Conservation (phyloP, 2,329 filamentous ascomycete genomes). For the Microcyclospora pomicola region DNA sequence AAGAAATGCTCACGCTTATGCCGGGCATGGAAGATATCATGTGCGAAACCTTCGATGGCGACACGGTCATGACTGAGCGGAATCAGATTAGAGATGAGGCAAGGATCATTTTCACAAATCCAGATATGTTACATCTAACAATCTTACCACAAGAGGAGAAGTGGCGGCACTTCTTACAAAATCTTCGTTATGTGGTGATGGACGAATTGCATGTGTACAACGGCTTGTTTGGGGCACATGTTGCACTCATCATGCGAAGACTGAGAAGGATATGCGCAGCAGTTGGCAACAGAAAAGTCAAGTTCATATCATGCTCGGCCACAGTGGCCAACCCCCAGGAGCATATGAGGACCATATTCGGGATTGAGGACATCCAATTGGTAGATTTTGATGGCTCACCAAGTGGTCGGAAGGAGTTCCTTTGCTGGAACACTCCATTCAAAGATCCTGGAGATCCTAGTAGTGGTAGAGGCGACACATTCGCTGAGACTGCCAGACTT, state of each 20-base stretch:
- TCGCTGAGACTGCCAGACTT: conserved; percentile 73
- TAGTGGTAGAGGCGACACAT: conserved; percentile 70
- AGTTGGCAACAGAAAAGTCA: conserved; percentile 70
- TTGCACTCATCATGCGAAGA: conserved; percentile 87
- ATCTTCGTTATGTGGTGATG: conserved; percentile 76
- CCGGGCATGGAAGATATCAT: conserved; percentile 58
- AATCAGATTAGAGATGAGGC: conserved; percentile 75
- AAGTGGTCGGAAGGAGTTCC: conserved; percentile 80
- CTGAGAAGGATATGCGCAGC: conserved; percentile 78
- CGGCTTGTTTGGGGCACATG: conserved; percentile 82
- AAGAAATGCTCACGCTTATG: conserved; percentile 72
- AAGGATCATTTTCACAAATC: conserved; percentile 91
- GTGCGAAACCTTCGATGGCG: conserved; percentile 91
- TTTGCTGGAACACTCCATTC: conserved; percentile 96
- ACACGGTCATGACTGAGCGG: conserved; percentile 70
- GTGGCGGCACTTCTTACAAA: conserved; percentile 80
- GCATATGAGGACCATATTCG: conserved; percentile 92
- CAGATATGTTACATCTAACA: conserved; percentile 92
- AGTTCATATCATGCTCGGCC: conserved; percentile 90
- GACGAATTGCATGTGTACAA: conserved; percentile 91
- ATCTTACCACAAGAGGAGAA: conserved; percentile 82
- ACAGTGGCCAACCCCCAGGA: conserved; percentile 85
- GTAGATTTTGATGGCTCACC: conserved; percentile 90
- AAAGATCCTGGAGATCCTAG: conserved; percentile 78
- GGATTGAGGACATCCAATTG: conserved; percentile 63